Percentiles rank a stretch among this genome's conserved stretches.
Conservation (phyloP, 495 filamentous ascomycete genomes). For the Talaromyces nanjingensis region DNA sequence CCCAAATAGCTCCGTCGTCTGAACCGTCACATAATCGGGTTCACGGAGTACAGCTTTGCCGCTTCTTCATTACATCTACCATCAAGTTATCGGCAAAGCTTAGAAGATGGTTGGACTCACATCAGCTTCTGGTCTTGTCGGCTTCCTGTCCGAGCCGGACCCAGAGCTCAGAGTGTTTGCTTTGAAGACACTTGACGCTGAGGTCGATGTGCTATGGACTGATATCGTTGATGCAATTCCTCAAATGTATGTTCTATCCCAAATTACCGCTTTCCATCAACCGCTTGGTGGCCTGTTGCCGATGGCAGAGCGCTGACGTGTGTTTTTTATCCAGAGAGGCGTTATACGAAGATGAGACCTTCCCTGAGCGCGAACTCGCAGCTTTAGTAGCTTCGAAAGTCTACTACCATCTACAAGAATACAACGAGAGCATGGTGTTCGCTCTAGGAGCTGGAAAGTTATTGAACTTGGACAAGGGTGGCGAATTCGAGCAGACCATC, state of each 20-base stretch:
- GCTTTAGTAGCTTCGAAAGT: slow-evolving; percentile 94
- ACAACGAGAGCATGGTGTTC: slow-evolving; percentile 98
- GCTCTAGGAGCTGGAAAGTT: slow-evolving; percentile 91
- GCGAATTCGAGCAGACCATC: slow-evolving; percentile 98
- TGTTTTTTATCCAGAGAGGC: slow-evolving; percentile 63
- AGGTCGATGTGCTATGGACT: slow-evolving; percentile 94
- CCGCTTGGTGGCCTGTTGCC: not conserved
- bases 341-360: slow-evolving; percentile 91
- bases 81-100: not conserved
- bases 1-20: slow-evolving; percentile 1
- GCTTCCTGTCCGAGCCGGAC: slow-evolving; percentile 92
- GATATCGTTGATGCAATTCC: slow-evolving; percentile 88
- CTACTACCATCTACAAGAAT: slow-evolving; percentile 97
- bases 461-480: slow-evolving; percentile 83
- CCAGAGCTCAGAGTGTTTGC: slow-evolving; percentile 88
- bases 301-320: slow-evolving; percentile 13
- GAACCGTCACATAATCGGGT: not conserved
- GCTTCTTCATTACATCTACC: not conserved
- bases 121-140: slow-evolving; percentile 89
- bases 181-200: slow-evolving; percentile 84
- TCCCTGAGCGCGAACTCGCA: slow-evolving; percentile 89
- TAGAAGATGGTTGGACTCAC: slow-evolving; percentile 82
- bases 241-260: slow-evolving; percentile 67
- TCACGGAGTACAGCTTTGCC: not conserved
- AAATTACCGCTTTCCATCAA: not conserved